Conservation (phyloP, 306 rosid species). For the Trifolium repens region DNA sequence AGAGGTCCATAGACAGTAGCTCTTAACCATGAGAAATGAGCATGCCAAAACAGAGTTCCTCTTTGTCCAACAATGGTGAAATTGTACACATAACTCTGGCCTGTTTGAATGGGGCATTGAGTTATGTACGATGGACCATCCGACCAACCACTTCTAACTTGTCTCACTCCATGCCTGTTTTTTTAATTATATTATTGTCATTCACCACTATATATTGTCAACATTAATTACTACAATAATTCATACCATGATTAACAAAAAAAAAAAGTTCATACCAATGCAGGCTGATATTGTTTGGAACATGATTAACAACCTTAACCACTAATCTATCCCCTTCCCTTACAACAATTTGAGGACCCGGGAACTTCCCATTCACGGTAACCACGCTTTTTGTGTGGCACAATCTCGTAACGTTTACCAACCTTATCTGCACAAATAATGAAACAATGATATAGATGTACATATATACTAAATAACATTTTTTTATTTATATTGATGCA, state of each 20-base stretch:
- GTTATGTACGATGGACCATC: constrained; percentile 80
- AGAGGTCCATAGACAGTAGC: constrained; percentile 73
- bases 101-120: constrained; percentile 73
- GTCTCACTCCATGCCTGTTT: constrained; percentile 72
- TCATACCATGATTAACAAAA: neutral
- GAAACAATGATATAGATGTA: neutral
- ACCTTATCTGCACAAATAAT: constrained; percentile 49
- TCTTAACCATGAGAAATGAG: constrained; percentile 74
- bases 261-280: constrained; percentile 64
- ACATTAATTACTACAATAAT: neutral
- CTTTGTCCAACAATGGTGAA: constrained; percentile 73
- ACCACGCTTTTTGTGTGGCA: constrained; percentile 65
- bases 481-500: too few relatives aligned
- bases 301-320: constrained; percentile 73
- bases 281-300: constrained; percentile 60
- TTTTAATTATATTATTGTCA: neutral
- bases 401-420: constrained; percentile 61
- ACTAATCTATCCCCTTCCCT: constrained; percentile 77
- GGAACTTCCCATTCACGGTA: constrained; percentile 69
- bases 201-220: constrained; percentile 10
- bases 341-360: constrained; percentile 66
- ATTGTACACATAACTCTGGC: constrained; percentile 65
- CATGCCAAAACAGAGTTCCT: constrained; percentile 77
- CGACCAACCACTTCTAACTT: constrained; percentile 68
- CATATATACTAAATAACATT: neutral